Evolutionary conservation across 306 rosid genomes (phyloP).

Genomic region (Gleditsia sinensis): DNA sequence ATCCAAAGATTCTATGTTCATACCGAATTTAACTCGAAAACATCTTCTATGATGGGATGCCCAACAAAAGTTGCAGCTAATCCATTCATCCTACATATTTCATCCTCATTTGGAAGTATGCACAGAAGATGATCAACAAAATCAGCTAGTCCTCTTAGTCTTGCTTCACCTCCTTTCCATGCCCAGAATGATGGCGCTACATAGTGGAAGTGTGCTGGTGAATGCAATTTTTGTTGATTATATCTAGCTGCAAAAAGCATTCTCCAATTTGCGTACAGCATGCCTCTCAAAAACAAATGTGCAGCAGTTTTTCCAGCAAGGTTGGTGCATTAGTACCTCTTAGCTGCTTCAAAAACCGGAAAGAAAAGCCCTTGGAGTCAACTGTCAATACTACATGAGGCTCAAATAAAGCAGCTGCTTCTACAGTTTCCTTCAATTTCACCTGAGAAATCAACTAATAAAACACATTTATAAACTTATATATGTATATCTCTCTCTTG

Average conservation of each 20-base stretch:
- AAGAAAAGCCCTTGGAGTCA: constrained; percentile 90
- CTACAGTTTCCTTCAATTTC: constrained; percentile 68
- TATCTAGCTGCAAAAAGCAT: constrained; percentile 81
- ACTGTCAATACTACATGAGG: constrained; percentile 85
- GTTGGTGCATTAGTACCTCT: constrained; percentile 59
- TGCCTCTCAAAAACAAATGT: constrained; percentile 32
- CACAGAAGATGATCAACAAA: constrained; percentile 87
- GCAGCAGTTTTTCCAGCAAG: constrained; percentile 33
- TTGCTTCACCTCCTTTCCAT: constrained; percentile 96
- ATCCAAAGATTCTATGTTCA: constrained; percentile 21
- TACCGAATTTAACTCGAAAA: constrained; percentile 61
- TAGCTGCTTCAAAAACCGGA: constrained; percentile 76
- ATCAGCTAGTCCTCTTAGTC: constrained; percentile 69
- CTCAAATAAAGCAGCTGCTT: constrained; percentile 76
- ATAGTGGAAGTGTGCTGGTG: constrained; percentile 77
- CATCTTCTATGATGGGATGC: constrained; percentile 84
- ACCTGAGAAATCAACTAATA: constrained; percentile 44
- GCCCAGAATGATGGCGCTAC: constrained; percentile 99
- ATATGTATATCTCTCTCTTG: neutral
- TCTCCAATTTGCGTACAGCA: constrained; percentile 44
- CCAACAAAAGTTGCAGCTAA: constrained; percentile 87
- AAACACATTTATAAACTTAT: neutral
- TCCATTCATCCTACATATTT: constrained; percentile 78
- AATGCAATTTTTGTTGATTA: constrained; percentile 39
- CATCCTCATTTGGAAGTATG: constrained; percentile 89